These are phyloP conservation scores for Elongisporangium prolatum DNA, from an alignment of 352 stramenopile genomes.

Conservation along the genomic window DNA sequence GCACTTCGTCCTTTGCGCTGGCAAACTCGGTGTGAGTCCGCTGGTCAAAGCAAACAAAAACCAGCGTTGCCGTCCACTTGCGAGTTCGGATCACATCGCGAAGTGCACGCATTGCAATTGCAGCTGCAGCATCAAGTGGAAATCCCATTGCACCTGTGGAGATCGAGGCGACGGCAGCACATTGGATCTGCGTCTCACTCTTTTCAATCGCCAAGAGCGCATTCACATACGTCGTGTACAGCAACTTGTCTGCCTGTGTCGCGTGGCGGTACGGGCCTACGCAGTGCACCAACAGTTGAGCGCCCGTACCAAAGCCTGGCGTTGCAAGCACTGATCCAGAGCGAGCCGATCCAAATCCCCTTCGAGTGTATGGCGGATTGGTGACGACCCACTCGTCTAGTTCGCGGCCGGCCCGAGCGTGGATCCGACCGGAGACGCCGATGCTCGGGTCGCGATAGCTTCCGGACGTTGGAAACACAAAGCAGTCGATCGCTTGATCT, in stretches of 20 bases:
- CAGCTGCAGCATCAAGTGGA: constrained; percentile 25
- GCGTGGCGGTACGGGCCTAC: constrained; percentile 19
- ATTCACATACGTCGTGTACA: constrained; percentile 56
- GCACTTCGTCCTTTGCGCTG: constrained; percentile 10
- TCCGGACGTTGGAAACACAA: constrained; percentile 53
- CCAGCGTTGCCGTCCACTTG: constrained; percentile 33
- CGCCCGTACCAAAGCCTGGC: constrained; percentile 30
- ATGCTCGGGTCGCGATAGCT: constrained; percentile 29
- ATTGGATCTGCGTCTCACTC: constrained; percentile 20
- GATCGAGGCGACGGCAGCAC: constrained; percentile 46
- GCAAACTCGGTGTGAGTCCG: constrained; percentile 27
- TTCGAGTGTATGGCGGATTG: neutral
- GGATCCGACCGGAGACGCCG: constrained; percentile 44
- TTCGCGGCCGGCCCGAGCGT: constrained; percentile 36
- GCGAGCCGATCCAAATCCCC: neutral
- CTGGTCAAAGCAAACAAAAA: constrained; percentile 53
- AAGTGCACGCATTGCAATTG: constrained; percentile 32
- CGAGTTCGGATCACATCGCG: constrained; percentile 33
- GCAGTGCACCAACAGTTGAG: constrained; percentile 57
- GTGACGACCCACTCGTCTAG: constrained; percentile 6
- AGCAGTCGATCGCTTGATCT: constrained; percentile 38
- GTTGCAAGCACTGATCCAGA: constrained; percentile 33
- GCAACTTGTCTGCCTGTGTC: constrained; percentile 5
- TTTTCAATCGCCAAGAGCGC: constrained; percentile 27
- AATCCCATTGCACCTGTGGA: constrained; percentile 40